A percentile compares a stretch with the other conserved stretches of the same genome.
Evolutionary conservation across 2,329 filamentous ascomycete species (phyloP).

Genomic region (Aspergillaceae sp.): DNA sequence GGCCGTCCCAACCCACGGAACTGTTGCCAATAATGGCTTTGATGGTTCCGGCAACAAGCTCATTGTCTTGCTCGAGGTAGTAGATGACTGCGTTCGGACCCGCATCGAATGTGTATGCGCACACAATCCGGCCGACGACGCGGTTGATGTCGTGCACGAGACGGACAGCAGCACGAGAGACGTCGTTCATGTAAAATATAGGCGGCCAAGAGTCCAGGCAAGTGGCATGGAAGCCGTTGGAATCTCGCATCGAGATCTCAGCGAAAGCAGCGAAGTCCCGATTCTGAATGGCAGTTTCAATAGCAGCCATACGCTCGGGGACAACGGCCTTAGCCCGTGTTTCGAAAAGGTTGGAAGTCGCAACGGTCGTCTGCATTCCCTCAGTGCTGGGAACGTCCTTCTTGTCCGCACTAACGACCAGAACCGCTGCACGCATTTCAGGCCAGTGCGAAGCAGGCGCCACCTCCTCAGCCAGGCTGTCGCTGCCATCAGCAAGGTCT

Average conservation of each 20-base stretch:
- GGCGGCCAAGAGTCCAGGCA: slow-evolving; percentile 94
- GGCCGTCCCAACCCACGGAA: slow-evolving; percentile 47
- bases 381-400: slow-evolving; percentile 89
- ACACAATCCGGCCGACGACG: slow-evolving; percentile 66
- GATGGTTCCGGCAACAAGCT: slow-evolving; percentile 67
- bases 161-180: slow-evolving; percentile 75
- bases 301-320: slow-evolving; percentile 69
- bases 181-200: slow-evolving; percentile 98
- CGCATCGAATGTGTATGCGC: slow-evolving; percentile 95
- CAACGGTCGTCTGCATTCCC: slow-evolving; percentile 95
- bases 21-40: slow-evolving; percentile 62
- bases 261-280: slow-evolving; percentile 82
- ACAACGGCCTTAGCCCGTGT: slow-evolving; percentile 68
- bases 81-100: slow-evolving; percentile 96
- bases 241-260: slow-evolving; percentile 89
- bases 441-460: slow-evolving; percentile 89
- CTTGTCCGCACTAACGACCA: slow-evolving; percentile 88
- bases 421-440: slow-evolving; percentile 81
- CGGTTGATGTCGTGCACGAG: slow-evolving; percentile 84
- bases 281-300: slow-evolving; percentile 70
- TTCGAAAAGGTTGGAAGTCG: slow-evolving; percentile 79
- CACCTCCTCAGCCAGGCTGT: slow-evolving; percentile 81
- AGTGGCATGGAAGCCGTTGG: slow-evolving; percentile 91
- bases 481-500: slow-evolving; percentile 63
- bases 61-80: slow-evolving; percentile 72